Percentiles rank a stretch among this genome's conserved stretches.
Conservation (phyloP, 345 rosid species). For the Nasturtium officinale region DNA sequence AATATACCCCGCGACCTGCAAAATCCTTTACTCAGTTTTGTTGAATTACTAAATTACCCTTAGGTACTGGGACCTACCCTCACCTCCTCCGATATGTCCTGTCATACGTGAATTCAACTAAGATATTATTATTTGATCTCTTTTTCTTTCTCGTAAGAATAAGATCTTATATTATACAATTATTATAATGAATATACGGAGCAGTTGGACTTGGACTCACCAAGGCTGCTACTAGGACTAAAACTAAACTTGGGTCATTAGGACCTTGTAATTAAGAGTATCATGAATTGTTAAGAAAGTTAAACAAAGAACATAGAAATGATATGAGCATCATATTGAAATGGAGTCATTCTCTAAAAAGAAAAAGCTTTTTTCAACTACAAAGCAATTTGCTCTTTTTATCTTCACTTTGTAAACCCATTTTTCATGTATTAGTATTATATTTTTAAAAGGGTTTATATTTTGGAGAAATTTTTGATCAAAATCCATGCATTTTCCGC, state of each 20-base stretch:
- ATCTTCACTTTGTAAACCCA: no score
- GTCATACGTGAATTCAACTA: constrained; percentile 40
- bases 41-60: constrained; percentile 4
- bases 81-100: constrained; percentile 26
- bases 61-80: neutral
- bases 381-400: no score
- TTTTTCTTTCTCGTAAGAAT: constrained; percentile 6
- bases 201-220: neutral
- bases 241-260: neutral
- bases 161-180: neutral
- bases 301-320: neutral
- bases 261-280: neutral
- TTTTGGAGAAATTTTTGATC: no score
- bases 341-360: no score
- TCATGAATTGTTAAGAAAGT: neutral
- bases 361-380: no score
- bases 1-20: constrained; percentile 47
- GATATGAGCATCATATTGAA: no score
- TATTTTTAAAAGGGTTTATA: no score
- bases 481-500: no score
- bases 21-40: constrained; percentile 34
- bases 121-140: constrained; percentile 4
- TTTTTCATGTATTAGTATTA: no score
- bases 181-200: neutral
- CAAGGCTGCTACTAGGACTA: neutral